A percentile compares a stretch with the other conserved stretches of the same genome.
These are phyloP conservation scores for Scheffersomyces cryptocercus DNA, from an alignment of 1,139 yeast species.

Conservation along the genomic window DNA sequence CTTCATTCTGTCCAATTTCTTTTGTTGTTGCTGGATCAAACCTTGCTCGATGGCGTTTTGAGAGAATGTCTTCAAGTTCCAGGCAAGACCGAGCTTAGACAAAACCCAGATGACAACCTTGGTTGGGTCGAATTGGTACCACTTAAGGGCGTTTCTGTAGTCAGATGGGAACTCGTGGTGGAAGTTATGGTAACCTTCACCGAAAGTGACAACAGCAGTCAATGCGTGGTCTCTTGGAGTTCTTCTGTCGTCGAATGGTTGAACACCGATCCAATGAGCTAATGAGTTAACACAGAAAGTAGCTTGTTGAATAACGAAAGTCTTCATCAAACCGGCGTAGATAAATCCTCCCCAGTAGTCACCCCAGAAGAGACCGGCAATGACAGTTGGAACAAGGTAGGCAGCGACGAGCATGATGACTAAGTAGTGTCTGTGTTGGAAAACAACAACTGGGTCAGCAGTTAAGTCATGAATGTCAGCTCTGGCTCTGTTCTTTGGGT, in stretches of 20 bases:
- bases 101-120: constrained; percentile 71
- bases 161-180: constrained; percentile 99
- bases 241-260: constrained; percentile 97
- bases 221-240: constrained; percentile 95
- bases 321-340: constrained; percentile 86
- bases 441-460: constrained; percentile 85
- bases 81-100: constrained; percentile 83
- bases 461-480: constrained; percentile 93
- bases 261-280: constrained; percentile 98
- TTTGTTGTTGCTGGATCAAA: constrained; percentile 82
- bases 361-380: constrained; percentile 82
- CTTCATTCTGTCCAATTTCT: constrained; percentile 85
- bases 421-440: constrained; percentile 92
- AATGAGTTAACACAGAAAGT: constrained; percentile 98
- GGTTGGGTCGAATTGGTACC: constrained; percentile 99
- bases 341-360: constrained; percentile 92
- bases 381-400: constrained; percentile 68
- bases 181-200: constrained; percentile 99
- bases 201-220: constrained; percentile 94
- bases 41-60: constrained; percentile 98
- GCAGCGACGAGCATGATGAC: constrained; percentile 65
- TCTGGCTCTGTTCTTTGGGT: constrained; percentile 93
- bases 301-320: constrained; percentile 89
- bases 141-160: constrained; percentile 94
- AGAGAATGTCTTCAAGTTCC: constrained; percentile 88